Evolutionary conservation across 257 asterid species (phyloP), one percentile per base, ranked within the genome.

Genomic region (Lavandula angustifolia): DNA sequence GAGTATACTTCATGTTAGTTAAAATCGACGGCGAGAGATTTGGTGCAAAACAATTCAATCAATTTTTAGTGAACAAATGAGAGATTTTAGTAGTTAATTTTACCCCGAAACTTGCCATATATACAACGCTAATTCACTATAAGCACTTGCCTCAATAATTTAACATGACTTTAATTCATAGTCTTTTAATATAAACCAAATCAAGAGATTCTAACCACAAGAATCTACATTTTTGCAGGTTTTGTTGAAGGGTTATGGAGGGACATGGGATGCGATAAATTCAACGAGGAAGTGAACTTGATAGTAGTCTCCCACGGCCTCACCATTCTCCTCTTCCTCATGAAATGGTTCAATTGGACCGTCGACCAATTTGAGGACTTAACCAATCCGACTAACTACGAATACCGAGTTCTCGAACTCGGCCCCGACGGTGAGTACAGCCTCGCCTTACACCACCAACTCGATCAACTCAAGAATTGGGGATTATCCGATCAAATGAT

Each of bases 281-380:
- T 73, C 3, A n/a, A 58, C 35, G 59, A 70, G 1, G 87, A 80
- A 10, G 34, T 74, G 50, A 79, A 82, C 67, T 41, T 87, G 62
- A 77, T 87, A 22, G 60, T 85, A 1, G 85, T 85, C 13, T 81
- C 88, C 2, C 95, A 87, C 53, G 95, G 90, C 47, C 69, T 87
- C n/a, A 69, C 84, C 0, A 76, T 80, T 69, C 84, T 86, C 41
- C 66, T 87, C 0, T 73, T 87, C 18, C 84, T 87, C 0, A 87
- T 81, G 91, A 87, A 80, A 72, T 87, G 90, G 90, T 87, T 87
- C 73, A 70, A 79, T 16, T 87, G 95, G 95, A 82, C 79, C 0
- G 81, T 81, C 2, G 87, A 85, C 31, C 79, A 87, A 68, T 81
- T 87, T 29, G 95, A 85, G 73, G 71, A 14, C 3, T 71, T 87